A percentile compares a stretch with the other conserved stretches of the same genome.
Evolutionary conservation across 345 rosid genomes (phyloP).

Genomic region (Syzygium aqueum): DNA sequence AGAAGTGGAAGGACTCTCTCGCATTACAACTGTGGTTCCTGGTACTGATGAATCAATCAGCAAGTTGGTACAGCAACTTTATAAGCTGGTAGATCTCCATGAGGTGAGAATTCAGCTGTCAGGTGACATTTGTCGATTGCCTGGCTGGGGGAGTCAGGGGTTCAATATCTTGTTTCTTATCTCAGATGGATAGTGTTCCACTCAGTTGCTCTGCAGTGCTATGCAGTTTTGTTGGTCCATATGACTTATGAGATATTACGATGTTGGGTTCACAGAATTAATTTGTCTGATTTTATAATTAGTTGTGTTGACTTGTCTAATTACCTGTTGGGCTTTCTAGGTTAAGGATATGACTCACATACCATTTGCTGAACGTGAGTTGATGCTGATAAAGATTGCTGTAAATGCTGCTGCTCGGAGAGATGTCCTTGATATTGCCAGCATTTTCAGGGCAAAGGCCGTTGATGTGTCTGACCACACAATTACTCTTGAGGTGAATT

Average conservation of each 20-base stretch:
- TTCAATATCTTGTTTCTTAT: neutral
- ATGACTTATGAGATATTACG: neutral
- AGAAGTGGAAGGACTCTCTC: constrained; percentile 53
- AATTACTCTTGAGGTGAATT: constrained; percentile 15
- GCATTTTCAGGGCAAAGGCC: constrained; percentile 18
- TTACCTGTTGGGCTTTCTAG: neutral
- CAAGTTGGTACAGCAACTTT: constrained; percentile 59
- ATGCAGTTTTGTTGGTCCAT: neutral
- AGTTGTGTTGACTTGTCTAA: neutral
- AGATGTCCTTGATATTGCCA: constrained; percentile 19
- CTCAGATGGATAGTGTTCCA: neutral
- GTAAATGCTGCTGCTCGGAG: constrained; percentile 14
- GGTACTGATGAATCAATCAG: constrained; percentile 60
- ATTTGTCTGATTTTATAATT: neutral
- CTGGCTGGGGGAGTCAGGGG: neutral
- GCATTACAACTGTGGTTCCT: constrained; percentile 58
- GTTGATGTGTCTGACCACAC: constrained; percentile 19
- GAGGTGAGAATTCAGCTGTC: constrained; percentile 31
- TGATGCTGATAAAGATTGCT: constrained; percentile 20
- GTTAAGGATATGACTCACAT: constrained; percentile 8
- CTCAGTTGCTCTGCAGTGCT: neutral
- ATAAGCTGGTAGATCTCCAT: constrained; percentile 44
- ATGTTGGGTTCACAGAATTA: neutral
- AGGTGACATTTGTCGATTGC: neutral
- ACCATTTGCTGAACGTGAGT: constrained; percentile 21